These are phyloP conservation scores for Penicillium robsamsonii DNA, from an alignment of 495 filamentous ascomycete species.

Conservation along the genomic window DNA sequence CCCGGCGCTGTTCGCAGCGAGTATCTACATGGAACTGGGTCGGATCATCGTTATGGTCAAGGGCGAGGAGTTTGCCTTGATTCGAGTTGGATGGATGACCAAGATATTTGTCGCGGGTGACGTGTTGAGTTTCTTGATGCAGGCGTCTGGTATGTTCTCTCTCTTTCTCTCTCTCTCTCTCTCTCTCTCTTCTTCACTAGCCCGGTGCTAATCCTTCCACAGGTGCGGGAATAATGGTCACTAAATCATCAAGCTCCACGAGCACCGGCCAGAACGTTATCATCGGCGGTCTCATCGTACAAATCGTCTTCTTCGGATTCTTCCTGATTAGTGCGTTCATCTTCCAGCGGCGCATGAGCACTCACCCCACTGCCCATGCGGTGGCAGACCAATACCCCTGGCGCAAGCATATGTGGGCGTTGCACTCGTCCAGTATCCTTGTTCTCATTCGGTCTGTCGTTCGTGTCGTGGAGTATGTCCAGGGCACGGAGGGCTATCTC, in stretches of 20 bases:
- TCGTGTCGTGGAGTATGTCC: slow-evolving; percentile 59
- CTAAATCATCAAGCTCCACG: background rate
- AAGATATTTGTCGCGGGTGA: slow-evolving; percentile 41
- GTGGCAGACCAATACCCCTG: slow-evolving; percentile 37
- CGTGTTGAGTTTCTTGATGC: slow-evolving; percentile 42
- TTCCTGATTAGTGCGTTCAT: slow-evolving; percentile 48
- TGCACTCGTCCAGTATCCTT: slow-evolving; percentile 52
- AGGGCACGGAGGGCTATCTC: slow-evolving; percentile 52
- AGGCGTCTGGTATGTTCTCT: slow-evolving; percentile 16
- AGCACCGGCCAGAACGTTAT: slow-evolving; percentile 37
- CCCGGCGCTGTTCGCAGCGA: slow-evolving; percentile 52
- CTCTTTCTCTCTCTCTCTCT: no score
- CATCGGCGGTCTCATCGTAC: slow-evolving; percentile 45
- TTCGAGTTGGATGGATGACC: slow-evolving; percentile 47
- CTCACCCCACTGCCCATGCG: slow-evolving; percentile 21
- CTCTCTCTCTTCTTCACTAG: background rate
- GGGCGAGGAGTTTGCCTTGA: slow-evolving; percentile 36
- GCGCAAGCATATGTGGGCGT: slow-evolving; percentile 48
- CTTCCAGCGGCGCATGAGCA: slow-evolving; percentile 35
- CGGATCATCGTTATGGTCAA: slow-evolving; percentile 44
- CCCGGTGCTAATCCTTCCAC: background rate
- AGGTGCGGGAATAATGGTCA: slow-evolving; percentile 34
- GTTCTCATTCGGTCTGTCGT: slow-evolving; percentile 63
- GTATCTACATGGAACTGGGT: slow-evolving; percentile 57
- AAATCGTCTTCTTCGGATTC: slow-evolving; percentile 53